These are phyloP conservation scores for Sugiyamaella sp. DNA, from an alignment of 1,139 yeast species.

Conservation along the genomic window DNA sequence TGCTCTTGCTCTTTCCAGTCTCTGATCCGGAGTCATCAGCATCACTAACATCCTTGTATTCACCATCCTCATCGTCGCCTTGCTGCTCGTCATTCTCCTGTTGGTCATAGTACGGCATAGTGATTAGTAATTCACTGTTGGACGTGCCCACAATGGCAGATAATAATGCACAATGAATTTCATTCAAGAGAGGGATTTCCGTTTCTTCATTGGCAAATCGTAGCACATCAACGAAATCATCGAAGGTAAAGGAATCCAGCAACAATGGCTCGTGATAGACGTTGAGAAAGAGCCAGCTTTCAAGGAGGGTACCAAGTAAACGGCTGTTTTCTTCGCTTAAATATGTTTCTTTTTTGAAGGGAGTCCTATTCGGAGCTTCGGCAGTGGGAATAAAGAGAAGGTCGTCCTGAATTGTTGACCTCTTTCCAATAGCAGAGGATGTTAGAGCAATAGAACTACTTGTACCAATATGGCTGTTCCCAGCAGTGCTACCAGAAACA, in stretches of 20 bases:
- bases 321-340: not conserved
- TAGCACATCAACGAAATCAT: constrained; percentile 70
- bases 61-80: constrained; percentile 39
- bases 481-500: not conserved
- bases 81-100: constrained; percentile 46
- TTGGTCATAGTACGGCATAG: constrained; percentile 44
- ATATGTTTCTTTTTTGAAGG: constrained; percentile 9
- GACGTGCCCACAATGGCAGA: constrained; percentile 37
- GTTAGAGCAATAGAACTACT: not conserved
- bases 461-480: not conserved
- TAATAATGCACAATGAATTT: constrained; percentile 65
- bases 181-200: constrained; percentile 63
- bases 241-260: constrained; percentile 76
- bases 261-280: constrained; percentile 65
- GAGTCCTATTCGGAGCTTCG: constrained; percentile 4
- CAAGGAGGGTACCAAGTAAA: constrained; percentile 46
- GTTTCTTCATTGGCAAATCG: constrained; percentile 50
- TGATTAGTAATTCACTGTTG: constrained; percentile 41
- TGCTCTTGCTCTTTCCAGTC: constrained; percentile 45
- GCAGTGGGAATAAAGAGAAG: constrained; percentile 8
- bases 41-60: constrained; percentile 39
- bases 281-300: constrained; percentile 75
- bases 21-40: constrained; percentile 37
- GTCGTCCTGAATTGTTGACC: constrained; percentile 12
- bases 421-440: constrained; percentile 1